Base-by-base conservation (phyloP, 148 eudicot genomes). In the Pharnaceum exiguum region DNA sequence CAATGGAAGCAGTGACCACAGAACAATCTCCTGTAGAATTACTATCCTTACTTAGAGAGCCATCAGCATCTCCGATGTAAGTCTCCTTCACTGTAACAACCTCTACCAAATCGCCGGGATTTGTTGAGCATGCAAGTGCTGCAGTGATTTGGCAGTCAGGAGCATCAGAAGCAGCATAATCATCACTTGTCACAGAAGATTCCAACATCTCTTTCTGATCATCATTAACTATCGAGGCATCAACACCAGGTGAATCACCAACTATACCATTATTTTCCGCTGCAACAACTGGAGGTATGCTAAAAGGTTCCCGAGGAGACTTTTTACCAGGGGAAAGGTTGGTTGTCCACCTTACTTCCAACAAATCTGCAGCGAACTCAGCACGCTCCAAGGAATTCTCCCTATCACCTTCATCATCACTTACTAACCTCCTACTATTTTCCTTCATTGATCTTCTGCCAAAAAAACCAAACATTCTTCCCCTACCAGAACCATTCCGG, bases 341-440 rank as follows among this genome's bases (percentile, higher is more conserved):
- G 18, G 99, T 93, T 24, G 95, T 85, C 99, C 99, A 93, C 60
- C 78, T 78, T 52, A 86, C 76, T 43, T 89, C 96, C 72, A 93
- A 74, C 37, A 93, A 87, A 57, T 93, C 87, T 29, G 99, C 99
- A 50, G 99, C 96, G 32, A 93, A 77, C 77, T 93, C 95, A 58
- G 96, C 99, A 25, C 83, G 77, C 61, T 83, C 87, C 69, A 88
- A 65, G 1, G 80, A 81, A 19, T 63, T 74, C 53, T 57, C 48
- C 52, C 75, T 73, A 36, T 65, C 69, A 46, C 49, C 75, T 75
- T 46, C 71, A 33, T 44, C n/a, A 51, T 13, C 58, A 23, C 63
- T 48, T 31, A 70, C 80, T 22, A 66, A 74, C 46, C 45, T 71
- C 23, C 23, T 49, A 15, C 60, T 68, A 57, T 63, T 63, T 55